Evolutionary conservation across 805 yeast species (phyloP), one percentile per base, ranked within the genome.

Genomic region (Hanseniaspora meyeri): DNA sequence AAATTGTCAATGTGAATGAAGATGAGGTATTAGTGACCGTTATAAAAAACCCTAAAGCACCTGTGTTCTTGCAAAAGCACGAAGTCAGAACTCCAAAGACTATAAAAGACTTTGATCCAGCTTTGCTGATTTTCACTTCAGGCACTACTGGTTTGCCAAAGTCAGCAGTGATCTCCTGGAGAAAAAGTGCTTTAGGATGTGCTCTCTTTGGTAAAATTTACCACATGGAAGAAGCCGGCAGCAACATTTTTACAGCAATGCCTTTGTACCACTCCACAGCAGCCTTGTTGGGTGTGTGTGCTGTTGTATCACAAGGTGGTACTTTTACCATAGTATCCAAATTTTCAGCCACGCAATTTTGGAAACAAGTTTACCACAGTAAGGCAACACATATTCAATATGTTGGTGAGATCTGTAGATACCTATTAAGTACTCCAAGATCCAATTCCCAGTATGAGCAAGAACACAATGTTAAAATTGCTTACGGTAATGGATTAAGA

Each of bases 141-240:
- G 97, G 97, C 42, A 91, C 97, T 7, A 87, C 97, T 0, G 97
- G 97, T 0, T 71, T 90, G 59, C 97, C 97, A 16, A 90, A 90
- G 68, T 85, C 96, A 5, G 97, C 95, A 1, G 84, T 86, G 57
- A 82, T 90, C 82, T 83, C 93, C 4, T 89, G 96, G 96, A 77
- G 88, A 63, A 90, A 89, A 68, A 78, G 85, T 7, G 77, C 76
- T 49, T 73, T 85, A 72, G 95, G 95, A 1, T 72, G 87, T 1
- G 69, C 75, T 1, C 65, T 87, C 29, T 89, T 87, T 65, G 87
- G 87, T 1, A 76, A 76, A 60, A 82, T 87, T 43, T 77, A 85
- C 72, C 77, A 80, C 58, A 74, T 87, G 61, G 68, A 72, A n/a
- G 56, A 47, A 24, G 59, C 68, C 6, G 66, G 72, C 4, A 79